Base-by-base conservation (phyloP, 2,329 filamentous ascomycete species). In the Claviceps paspali region DNA sequence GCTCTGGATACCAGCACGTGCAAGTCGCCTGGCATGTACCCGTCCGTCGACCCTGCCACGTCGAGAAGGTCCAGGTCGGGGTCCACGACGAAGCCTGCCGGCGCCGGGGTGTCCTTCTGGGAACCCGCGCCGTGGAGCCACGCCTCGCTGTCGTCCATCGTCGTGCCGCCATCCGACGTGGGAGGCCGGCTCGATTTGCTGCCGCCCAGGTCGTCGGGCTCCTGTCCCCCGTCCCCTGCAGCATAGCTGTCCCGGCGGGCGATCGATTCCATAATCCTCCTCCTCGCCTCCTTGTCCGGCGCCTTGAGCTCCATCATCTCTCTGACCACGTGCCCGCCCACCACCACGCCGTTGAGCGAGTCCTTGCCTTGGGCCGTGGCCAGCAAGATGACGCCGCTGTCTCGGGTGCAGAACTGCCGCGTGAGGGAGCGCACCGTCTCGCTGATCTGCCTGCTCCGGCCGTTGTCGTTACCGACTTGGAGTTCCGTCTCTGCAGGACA, bases 21-120 rank as follows among this genome's bases (percentile, higher is more conserved):
- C 27, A 98, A 67, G 55, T 98, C 91, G 3, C 87, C 91, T 1
- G 91, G 88, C 87, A 96, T 95, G 54, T 96, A 98, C 1, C 91
- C 91, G 52, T 98, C 91, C 0, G 88, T 96, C 47, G 88, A 80
- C 2, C 91, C 87, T 14, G 92, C 86, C 39, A 98, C 70, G 44
- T 96, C 88, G 7, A 96, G 73, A 40, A 96, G 83, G 54, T 98
- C 91, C 8, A 98, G 73, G 34, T 81, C 73, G 0, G 74, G 62
- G 40, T 86, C 81, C 5, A 94, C 63, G 2, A 79, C 60, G 49
- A 93, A 91, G 0, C 79, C 81, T 37, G 73, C 70, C 4, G 62
- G 55, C 33, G 9, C 49, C 50, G 2, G 49, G 38, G 5, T 8
- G 21, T 8, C 21, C 8, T 47, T 44, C 11, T 59, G 56, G 31